These are phyloP conservation scores for Metschnikowia chrysomelidarum DNA, from an alignment of 805 yeast genomes.

Conservation along the genomic window DNA sequence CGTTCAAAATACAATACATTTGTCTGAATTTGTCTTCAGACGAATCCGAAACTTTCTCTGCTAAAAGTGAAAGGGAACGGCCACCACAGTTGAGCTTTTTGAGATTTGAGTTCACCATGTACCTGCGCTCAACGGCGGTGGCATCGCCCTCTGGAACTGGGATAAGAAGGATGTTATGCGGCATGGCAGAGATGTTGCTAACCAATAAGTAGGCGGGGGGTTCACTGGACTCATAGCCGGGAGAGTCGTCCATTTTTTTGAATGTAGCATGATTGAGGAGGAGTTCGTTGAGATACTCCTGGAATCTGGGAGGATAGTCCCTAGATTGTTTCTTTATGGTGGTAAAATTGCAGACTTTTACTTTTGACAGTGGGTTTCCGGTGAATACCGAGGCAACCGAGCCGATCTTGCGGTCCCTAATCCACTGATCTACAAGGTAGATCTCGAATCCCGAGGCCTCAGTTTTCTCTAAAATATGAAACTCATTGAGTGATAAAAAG, in stretches of 20 bases:
- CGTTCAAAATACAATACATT: constrained; percentile 57
- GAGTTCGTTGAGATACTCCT: constrained; percentile 63
- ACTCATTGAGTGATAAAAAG: constrained; percentile 30
- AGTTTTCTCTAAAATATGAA: constrained; percentile 45
- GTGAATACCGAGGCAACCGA: constrained; percentile 79
- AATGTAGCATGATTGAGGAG: constrained; percentile 65
- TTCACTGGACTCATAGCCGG: constrained; percentile 17
- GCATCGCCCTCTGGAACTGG: constrained; percentile 64
- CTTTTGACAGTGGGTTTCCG: constrained; percentile 68
- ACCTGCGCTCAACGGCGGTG: constrained; percentile 50
- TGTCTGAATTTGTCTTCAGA: constrained; percentile 79
- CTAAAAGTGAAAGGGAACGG: constrained; percentile 69
- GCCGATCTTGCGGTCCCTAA: constrained; percentile 63
- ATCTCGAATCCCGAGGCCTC: constrained; percentile 75
- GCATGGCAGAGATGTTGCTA: constrained; percentile 78
- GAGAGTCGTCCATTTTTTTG: constrained; percentile 41
- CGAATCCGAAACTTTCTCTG: constrained; percentile 68
- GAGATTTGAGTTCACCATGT: constrained; percentile 73
- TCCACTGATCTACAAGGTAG: constrained; percentile 95
- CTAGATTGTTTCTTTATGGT: constrained; percentile 46
- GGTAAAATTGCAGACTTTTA: constrained; percentile 57
- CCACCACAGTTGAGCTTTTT: constrained; percentile 82
- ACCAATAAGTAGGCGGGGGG: constrained; percentile 54
- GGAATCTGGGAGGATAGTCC: constrained; percentile 52
- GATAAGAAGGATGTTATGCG: constrained; percentile 68